Conservation (phyloP, 768 basidiomycete species). For the Psilocybe azurescens region DNA sequence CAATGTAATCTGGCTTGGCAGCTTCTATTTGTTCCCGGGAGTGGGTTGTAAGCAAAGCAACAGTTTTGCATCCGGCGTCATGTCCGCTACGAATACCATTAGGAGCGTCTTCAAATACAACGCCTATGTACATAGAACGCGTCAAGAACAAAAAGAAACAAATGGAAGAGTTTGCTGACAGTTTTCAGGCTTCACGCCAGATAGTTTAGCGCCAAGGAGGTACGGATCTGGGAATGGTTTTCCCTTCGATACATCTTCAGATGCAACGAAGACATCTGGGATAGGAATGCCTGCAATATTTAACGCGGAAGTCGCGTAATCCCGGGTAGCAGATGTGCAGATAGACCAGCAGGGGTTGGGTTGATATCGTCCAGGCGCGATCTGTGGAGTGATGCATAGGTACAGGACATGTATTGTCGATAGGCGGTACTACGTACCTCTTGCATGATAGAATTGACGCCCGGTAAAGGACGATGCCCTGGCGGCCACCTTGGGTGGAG, state of each 20-base stretch:
- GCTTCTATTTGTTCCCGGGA: constrained; percentile 68
- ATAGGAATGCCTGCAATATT: constrained; percentile 65
- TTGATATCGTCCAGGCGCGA: constrained; percentile 37
- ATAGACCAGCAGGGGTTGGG: constrained; percentile 84
- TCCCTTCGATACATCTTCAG: constrained; percentile 83
- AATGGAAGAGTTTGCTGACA: constrained; percentile 45
- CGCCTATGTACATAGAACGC: constrained; percentile 43
- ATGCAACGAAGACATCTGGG: constrained; percentile 77
- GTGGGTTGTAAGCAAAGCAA: constrained; percentile 87
- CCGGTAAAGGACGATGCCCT: constrained; percentile 78
- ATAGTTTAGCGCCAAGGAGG: constrained; percentile 78
- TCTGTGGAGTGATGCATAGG: constrained; percentile 31
- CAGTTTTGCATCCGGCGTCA: constrained; percentile 82
- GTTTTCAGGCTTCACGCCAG: constrained; percentile 64
- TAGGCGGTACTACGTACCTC: constrained; percentile 42
- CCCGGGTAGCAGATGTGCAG: constrained; percentile 83
- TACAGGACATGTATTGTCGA: constrained; percentile 1
- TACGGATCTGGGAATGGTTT: constrained; percentile 95
- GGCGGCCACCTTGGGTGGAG: constrained; percentile 55
- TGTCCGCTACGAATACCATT: constrained; percentile 81
- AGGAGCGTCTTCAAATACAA: constrained; percentile 94
- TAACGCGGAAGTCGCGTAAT: constrained; percentile 78
- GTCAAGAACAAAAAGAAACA: constrained; percentile 1
- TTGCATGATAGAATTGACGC: constrained; percentile 63
- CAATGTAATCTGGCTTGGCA: constrained; percentile 68